Conservation (phyloP, 805 yeast species). For the Ogataea allantospora region DNA sequence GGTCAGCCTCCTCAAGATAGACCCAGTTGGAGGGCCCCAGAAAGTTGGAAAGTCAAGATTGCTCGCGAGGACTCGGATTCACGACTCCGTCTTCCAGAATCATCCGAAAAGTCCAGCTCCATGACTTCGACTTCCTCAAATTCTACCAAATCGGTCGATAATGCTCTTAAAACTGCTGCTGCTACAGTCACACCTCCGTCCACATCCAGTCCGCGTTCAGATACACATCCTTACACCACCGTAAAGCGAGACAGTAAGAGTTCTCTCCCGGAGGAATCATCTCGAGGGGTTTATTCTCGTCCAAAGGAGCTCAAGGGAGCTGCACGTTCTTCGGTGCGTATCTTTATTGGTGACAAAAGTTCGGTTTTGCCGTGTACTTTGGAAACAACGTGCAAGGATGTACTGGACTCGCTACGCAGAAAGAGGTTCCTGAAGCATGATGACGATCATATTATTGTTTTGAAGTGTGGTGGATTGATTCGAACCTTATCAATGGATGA, state of each 20-base stretch:
- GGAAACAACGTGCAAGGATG: slow-evolving; percentile 72
- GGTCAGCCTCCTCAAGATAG: slow-evolving; percentile 9
- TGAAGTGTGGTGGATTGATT: slow-evolving; percentile 72
- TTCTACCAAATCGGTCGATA: slow-evolving; percentile 12
- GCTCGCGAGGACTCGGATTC: slow-evolving; percentile 15
- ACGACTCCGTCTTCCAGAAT: slow-evolving; percentile 1
- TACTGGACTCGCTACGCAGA: slow-evolving; percentile 67
- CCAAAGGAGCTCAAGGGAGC: slow-evolving; percentile 31
- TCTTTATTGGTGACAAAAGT: slow-evolving; percentile 81
- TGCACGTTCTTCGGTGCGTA: slow-evolving; percentile 48
- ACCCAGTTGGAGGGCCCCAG: slow-evolving; percentile 53
- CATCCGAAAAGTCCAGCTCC: slow-evolving; percentile 20
- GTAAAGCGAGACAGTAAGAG: slow-evolving; percentile 9
- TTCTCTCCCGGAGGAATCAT: slow-evolving; percentile 11
- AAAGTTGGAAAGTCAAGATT: slow-evolving; percentile 57
- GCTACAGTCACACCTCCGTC: slow-evolving; percentile 13
- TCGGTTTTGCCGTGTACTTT: slow-evolving; percentile 75
- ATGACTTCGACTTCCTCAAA: slow-evolving; percentile 13
- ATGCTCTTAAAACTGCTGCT: slow-evolving; percentile 17
- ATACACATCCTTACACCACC: slow-evolving; percentile 3
- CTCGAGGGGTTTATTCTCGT: slow-evolving; percentile 15
- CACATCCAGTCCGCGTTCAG: slow-evolving; percentile 9
- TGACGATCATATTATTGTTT: slow-evolving; percentile 72
- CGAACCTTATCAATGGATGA: slow-evolving; percentile 72
- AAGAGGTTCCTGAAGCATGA: slow-evolving; percentile 72